These are phyloP conservation scores for Powellomyces hirtus DNA, from an alignment of 192 early-diverging fungal genomes.

Conservation along the genomic window DNA sequence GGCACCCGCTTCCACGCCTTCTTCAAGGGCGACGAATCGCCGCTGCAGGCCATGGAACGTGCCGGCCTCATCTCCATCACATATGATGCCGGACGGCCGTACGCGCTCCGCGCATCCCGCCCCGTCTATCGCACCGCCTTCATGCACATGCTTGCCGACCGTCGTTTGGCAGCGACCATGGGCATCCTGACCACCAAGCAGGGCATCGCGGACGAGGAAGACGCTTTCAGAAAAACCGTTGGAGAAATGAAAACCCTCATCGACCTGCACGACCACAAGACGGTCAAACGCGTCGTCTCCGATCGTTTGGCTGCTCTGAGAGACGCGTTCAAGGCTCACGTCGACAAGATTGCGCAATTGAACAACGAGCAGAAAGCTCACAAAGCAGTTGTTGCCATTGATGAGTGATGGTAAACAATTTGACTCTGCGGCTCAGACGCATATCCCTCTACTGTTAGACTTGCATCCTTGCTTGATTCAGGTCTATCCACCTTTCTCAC, in stretches of 20 bases:
- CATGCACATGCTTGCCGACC: conserved; percentile 66
- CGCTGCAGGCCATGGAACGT: conserved; percentile 84
- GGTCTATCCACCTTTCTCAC: too few species aligned
- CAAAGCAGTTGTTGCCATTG: conserved; percentile 38
- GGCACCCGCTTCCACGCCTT: conserved; percentile 72
- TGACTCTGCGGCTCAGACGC: too few species aligned
- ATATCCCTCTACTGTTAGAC: too few species aligned
- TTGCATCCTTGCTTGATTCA: too few species aligned
- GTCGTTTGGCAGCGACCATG: conserved; percentile 78
- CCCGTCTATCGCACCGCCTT: conserved; percentile 85
- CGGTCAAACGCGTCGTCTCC: conserved; percentile 4
- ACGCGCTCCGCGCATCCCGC: conserved; percentile 73
- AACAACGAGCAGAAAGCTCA: conserved; percentile 30
- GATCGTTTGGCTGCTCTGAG: conserved; percentile 31
- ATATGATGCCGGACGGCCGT: conserved; percentile 76
- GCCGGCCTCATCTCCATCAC: conserved; percentile 81
- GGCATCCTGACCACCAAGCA: conserved; percentile 45
- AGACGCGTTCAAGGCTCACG: conserved; percentile 19
- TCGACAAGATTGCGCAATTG: conserved; percentile 28
- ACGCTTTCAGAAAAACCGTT: conserved; percentile 31
- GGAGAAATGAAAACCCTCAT: conserved; percentile 35
- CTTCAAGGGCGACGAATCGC: conserved; percentile 81
- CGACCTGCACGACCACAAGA: not conserved
- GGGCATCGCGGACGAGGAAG: conserved; percentile 34
- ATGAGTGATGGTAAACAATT: conserved; percentile 19